Conservation (phyloP, 2,329 filamentous ascomycete species). For the Nemania diffusa region DNA sequence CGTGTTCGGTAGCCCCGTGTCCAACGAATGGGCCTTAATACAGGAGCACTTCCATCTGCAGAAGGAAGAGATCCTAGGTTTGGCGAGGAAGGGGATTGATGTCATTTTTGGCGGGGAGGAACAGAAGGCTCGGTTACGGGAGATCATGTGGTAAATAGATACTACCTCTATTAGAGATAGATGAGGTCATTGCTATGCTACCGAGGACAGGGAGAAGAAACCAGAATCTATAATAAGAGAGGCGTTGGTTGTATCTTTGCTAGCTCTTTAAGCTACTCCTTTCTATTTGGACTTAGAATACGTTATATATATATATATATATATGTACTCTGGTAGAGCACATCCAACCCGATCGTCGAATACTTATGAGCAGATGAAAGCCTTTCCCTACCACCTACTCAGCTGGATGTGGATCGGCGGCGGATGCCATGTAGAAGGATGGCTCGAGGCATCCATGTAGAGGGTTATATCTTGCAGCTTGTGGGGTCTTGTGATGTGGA, state of each 20-base stretch:
- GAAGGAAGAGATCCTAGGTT: constrained; percentile 56
- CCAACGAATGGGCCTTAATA: constrained; percentile 80
- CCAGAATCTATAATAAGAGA: neutral
- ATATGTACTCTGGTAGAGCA: neutral
- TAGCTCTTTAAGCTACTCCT: neutral
- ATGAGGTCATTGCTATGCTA: neutral
- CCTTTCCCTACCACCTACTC: neutral
- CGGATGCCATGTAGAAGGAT: neutral
- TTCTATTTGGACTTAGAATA: neutral
- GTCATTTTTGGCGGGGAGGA: constrained; percentile 73
- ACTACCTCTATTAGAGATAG: neutral
- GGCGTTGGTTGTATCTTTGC: neutral
- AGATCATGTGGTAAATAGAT: constrained; percentile 58
- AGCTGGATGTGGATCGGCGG: neutral
- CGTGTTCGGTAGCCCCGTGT: constrained; percentile 79
- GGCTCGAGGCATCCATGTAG: neutral
- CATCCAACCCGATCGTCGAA: neutral
- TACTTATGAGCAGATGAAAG: neutral
- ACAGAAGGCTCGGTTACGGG: constrained; percentile 67
- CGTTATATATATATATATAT: too few species aligned
- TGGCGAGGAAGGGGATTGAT: constrained; percentile 71
- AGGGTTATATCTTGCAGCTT: neutral
- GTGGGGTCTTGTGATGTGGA: neutral
- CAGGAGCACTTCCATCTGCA: constrained; percentile 74
- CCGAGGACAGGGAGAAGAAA: neutral